Evolutionary conservation across 2,329 filamentous ascomycete species (phyloP), one percentile per base, ranked within the genome.

Genomic region (Pseudogymnoascus sp.): DNA sequence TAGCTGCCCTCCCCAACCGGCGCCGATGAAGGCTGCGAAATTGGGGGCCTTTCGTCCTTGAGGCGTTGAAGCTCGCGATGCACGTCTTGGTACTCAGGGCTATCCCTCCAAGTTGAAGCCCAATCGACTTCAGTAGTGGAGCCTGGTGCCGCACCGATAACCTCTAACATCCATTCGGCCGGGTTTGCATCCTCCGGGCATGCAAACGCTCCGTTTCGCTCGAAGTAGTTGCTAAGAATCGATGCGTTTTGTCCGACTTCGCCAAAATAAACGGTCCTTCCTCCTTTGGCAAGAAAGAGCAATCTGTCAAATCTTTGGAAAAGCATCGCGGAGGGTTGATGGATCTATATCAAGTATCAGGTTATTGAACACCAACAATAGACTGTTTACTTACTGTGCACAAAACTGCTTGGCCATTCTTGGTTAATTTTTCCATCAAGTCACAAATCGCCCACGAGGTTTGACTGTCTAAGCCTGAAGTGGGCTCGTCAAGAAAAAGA

Each of bases 101-200:
- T 91, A n/a, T 79, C 79, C 18, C 81, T 77, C 89, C 88, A 91
- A 66, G 89, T 82, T 38, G 89, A 78, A 70, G 86, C 87, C 89
- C 89, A 91, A 72, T 90, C 81, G 16, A 49, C 68, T 78, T 69
- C 68, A 74, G 61, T 75, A 77, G 0, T 78, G 79, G 0, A 81
- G 69, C 21, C 73, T 68, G 0, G 82, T 82, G 0, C 82, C 83
- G 18, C 76, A 75, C 6, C 16, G 16, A 40, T 6, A 7, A 77
- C 75, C 28, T 71, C 69, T 40, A 71, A 66, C 68, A 71, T 69
- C 40, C 65, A 60, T 31, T 75, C 83, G 0, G 83, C 83, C 0
- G 82, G 82, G 65, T 86, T 86, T 3, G 75, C 77, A 36, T 80
- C 75, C 0, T 76, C 71, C 0, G 80, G 78, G 65, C 83, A 85